Conservation (phyloP, 108 stramenopile species). For the Pseudonitzschia multistriata region DNA sequence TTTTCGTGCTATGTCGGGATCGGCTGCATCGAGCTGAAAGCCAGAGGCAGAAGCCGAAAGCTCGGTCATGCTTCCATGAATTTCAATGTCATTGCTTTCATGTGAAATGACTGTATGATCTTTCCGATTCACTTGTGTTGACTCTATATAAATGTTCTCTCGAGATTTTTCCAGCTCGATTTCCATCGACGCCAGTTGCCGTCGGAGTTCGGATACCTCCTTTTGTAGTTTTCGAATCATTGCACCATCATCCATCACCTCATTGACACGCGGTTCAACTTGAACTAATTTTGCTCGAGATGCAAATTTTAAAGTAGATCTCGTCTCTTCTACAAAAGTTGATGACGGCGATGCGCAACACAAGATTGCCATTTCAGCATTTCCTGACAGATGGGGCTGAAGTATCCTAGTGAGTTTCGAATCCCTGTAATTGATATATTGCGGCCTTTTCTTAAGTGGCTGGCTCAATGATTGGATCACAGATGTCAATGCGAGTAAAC, state of each 20-base stretch:
- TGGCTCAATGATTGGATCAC: slow-evolving; percentile 70
- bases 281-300: slow-evolving; percentile 87
- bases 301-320: slow-evolving; percentile 94
- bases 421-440: slow-evolving; percentile 88
- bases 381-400: slow-evolving; percentile 95
- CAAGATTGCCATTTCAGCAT: slow-evolving; percentile 91
- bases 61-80: slow-evolving; percentile 3
- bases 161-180: background rate
- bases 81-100: background rate
- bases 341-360: slow-evolving; percentile 92
- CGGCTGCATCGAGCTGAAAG: slow-evolving; percentile 19
- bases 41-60: background rate
- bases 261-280: slow-evolving; percentile 76
- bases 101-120: background rate
- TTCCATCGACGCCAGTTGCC: slow-evolving; percentile 30
- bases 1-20: slow-evolving; percentile 11
- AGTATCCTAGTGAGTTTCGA: slow-evolving; percentile 96
- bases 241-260: slow-evolving; percentile 72
- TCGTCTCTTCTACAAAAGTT: slow-evolving; percentile 91
- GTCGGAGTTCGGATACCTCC: slow-evolving; percentile 52
- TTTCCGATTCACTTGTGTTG: background rate
- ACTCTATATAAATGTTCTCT: background rate
- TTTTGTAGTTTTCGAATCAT: slow-evolving; percentile 75
- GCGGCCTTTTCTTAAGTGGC: slow-evolving; percentile 36
- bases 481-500: slow-evolving; percentile 77